Evolutionary conservation across 129 eudicot species (phyloP), one percentile per base, ranked within the genome.

Genomic region (Flaveria linearis): DNA sequence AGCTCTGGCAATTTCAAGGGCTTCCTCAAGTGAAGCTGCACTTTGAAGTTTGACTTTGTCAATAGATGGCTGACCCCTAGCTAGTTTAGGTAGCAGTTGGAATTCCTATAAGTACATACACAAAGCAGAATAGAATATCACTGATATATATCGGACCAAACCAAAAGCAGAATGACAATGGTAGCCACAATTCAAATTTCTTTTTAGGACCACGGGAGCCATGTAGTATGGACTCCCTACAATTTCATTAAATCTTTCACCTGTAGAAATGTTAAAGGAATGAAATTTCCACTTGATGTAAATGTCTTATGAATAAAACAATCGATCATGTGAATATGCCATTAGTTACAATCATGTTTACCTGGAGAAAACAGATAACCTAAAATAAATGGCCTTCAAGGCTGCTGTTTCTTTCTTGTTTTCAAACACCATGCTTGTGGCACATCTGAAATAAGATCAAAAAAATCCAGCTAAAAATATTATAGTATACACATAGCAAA

Each of bases 11-110:
- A 93, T 80, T 74, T 93, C 88, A 42, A 93, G 80, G 50, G 97
- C 98, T 83, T 88, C 97, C 79, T 90, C 98, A 39, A 93, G 97
- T 57, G 97, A 87, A 76, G 93, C 74, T 73, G 98, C 96, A 77
- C 68, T 93, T 73, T 85, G 91, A 70, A 93, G 96, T 81, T 90
- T 93, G 72, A 77, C 88, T 82, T 81, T 85, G 87, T 93, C 97
- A 45, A 93, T 71, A 11, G 75, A 18, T 50, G 97, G 98, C 56
- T 90, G 98, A 74, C 84, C 78, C 79, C 87, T 80, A 43, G 98
- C 98, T 49, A 93, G 96, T 69, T 88, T 84, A 26, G 98, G 97
- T 52, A 93, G 91, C 78, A 93, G 84, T 84, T 93, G 87, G 82
- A 87, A 83, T 77, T 93, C 98, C 97, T 92, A 77, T 26, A 72